Evolutionary conservation across 495 filamentous ascomycete species (phyloP).

Genomic region (Penicillium goetzii): DNA sequence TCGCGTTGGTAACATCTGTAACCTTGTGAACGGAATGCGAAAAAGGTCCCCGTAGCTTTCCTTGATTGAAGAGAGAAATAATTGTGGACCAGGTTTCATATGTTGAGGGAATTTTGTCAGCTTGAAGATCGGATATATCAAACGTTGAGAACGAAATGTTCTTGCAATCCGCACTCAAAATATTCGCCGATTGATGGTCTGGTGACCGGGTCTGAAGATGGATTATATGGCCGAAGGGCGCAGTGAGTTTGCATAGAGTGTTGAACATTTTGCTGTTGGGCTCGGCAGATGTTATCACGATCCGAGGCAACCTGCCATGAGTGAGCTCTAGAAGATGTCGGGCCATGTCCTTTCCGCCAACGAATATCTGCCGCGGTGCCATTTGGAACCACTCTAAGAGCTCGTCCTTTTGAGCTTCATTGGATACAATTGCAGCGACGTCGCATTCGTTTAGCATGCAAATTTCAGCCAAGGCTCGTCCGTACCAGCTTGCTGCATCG

Average conservation of each 20-base stretch:
- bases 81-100: constrained; percentile 14
- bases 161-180: not conserved
- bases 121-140: constrained; percentile 22
- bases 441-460: not conserved
- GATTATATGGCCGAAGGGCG: constrained; percentile 23
- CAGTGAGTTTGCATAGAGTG: constrained; percentile 3
- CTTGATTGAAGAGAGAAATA: constrained; percentile 13
- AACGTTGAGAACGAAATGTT: constrained; percentile 23
- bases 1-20: constrained; percentile 8
- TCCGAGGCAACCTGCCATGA: constrained; percentile 11
- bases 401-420: not conserved
- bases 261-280: not conserved
- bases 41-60: constrained; percentile 11
- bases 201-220: not conserved
- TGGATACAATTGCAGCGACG: constrained; percentile 11
- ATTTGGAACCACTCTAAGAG: constrained; percentile 10
- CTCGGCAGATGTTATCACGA: constrained; percentile 7
- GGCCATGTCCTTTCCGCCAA: constrained; percentile 5
- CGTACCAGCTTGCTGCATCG: constrained; percentile 16
- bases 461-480: constrained; percentile 21
- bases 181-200: not conserved
- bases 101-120: constrained; percentile 1
- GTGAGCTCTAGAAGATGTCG: constrained; percentile 8
- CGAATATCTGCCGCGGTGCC: constrained; percentile 1
- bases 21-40: constrained; percentile 9